phyloP scores from a whole-genome alignment of 495 filamentous ascomycete species.

The Trichocladium antarcticum region DNA sequence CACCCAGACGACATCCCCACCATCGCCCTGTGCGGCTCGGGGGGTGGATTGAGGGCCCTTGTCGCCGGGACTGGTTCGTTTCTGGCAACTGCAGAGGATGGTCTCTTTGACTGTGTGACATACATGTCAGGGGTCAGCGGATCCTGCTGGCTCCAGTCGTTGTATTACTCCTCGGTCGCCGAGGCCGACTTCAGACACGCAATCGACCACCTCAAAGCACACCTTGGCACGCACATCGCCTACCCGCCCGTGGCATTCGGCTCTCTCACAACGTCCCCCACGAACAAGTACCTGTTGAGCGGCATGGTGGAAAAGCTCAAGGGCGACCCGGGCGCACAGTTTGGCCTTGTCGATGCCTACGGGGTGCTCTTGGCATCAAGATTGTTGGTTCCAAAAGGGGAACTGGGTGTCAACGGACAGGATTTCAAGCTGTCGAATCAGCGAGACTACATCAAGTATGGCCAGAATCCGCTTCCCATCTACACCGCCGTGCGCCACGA shows the following conservation, averaged over 20 bases:
- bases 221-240: conserved; percentile 78
- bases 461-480: conserved; percentile 78
- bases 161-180: conserved; percentile 80
- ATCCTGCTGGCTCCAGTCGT: conserved; percentile 85
- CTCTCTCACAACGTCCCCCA: conserved; percentile 67
- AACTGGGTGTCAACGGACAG: conserved; percentile 56
- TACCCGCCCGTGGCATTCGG: conserved; percentile 75
- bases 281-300: conserved; percentile 81
- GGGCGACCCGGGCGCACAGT: conserved; percentile 66
- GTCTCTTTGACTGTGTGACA: conserved; percentile 83
- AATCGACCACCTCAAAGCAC: conserved; percentile 73
- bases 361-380: conserved; percentile 74
- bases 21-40: conserved; percentile 88
- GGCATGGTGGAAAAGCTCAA: conserved; percentile 83
- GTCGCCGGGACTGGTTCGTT: conserved; percentile 82
- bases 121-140: conserved; percentile 93
- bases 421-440: conserved; percentile 90
- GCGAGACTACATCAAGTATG: conserved; percentile 54
- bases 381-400: conserved; percentile 73
- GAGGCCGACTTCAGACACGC: conserved; percentile 50
- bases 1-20: conserved; percentile 83
- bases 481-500: conserved; percentile 94
- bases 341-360: conserved; percentile 87
- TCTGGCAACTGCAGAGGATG: conserved; percentile 66
- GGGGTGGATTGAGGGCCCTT: conserved; percentile 78